Evolutionary conservation across 352 stramenopile genomes (phyloP).

Genomic region (Saprolegnia diclina): DNA sequence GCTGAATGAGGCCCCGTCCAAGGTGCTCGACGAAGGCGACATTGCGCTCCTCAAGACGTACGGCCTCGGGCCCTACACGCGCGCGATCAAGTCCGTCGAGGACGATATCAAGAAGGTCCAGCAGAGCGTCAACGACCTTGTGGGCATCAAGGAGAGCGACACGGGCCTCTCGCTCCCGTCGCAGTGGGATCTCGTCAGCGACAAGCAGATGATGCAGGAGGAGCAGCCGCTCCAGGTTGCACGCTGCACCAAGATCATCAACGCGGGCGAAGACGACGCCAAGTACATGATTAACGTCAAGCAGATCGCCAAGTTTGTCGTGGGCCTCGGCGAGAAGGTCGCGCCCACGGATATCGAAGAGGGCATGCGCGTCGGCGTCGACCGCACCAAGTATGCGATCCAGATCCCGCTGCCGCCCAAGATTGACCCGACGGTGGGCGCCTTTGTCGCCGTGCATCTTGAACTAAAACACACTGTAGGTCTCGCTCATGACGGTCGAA

Average conservation of each 20-base stretch:
- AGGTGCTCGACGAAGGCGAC: conserved; percentile 90
- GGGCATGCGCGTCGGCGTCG: conserved; percentile 98
- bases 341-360: conserved; percentile 99
- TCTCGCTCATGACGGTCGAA: conserved; percentile 88
- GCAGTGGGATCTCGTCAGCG: conserved; percentile 98
- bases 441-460: conserved; percentile 40
- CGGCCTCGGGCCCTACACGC: conserved; percentile 95
- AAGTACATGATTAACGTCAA: conserved; percentile 99
- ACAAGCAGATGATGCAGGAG: conserved; percentile 99
- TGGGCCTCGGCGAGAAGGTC: conserved; percentile 97
- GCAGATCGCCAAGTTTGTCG: conserved; percentile 99
- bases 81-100: conserved; percentile 95
- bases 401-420: conserved; percentile 97
- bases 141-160: conserved; percentile 99
- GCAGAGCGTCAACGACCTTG: conserved; percentile 86
- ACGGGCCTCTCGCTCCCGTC: conserved; percentile 97
- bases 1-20: conserved; percentile 64
- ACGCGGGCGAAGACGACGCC: conserved; percentile 90
- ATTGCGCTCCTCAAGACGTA: conserved; percentile 99
- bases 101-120: conserved; percentile 98
- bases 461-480: neutral
- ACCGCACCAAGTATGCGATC: conserved; percentile 96
- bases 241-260: conserved; percentile 94
- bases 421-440: conserved; percentile 97
- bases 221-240: conserved; percentile 97